Percentiles rank a stretch among this genome's conserved stretches.
Conservation (phyloP, 1,284 basidiomycete genomes). For the Naganishia sp. region DNA sequence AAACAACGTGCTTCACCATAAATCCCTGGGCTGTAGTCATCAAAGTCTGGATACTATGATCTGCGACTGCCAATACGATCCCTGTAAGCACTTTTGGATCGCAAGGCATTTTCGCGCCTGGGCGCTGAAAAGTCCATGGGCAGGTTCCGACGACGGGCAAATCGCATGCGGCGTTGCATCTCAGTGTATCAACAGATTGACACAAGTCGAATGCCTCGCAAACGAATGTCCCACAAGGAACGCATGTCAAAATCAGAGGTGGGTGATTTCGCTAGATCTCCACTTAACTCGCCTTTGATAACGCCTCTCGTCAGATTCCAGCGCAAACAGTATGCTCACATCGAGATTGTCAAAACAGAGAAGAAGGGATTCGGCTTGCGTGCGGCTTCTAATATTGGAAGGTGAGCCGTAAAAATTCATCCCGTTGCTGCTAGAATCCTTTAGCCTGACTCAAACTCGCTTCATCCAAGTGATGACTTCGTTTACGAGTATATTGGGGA, state of each 20-base stretch:
- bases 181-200: conserved; percentile 95
- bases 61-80: conserved; percentile 83
- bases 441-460: not conserved
- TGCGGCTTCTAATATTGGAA: conserved; percentile 67
- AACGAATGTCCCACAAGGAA: conserved; percentile 81
- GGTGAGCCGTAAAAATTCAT: conserved; percentile 60
- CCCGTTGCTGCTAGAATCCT: conserved; percentile 7
- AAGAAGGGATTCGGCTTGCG: conserved; percentile 94
- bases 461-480: conserved; percentile 71
- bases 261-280: conserved; percentile 16
- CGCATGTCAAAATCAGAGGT: conserved; percentile 93
- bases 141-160: conserved; percentile 60
- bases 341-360: conserved; percentile 90
- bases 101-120: not conserved
- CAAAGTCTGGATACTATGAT: conserved; percentile 89
- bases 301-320: conserved; percentile 63
- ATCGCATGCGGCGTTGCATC: conserved; percentile 83
- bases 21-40: conserved; percentile 78
- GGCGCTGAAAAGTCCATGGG: not conserved
- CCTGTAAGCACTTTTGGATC: conserved; percentile 63
- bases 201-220: conserved; percentile 90
- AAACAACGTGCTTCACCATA: conserved; percentile 84
- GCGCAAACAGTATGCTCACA: conserved; percentile 76
- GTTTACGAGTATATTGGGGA: conserved; percentile 99
- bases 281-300: not conserved